Conservation (phyloP, 2,329 filamentous ascomycete species). For the Pseudocercospora eumusae region DNA sequence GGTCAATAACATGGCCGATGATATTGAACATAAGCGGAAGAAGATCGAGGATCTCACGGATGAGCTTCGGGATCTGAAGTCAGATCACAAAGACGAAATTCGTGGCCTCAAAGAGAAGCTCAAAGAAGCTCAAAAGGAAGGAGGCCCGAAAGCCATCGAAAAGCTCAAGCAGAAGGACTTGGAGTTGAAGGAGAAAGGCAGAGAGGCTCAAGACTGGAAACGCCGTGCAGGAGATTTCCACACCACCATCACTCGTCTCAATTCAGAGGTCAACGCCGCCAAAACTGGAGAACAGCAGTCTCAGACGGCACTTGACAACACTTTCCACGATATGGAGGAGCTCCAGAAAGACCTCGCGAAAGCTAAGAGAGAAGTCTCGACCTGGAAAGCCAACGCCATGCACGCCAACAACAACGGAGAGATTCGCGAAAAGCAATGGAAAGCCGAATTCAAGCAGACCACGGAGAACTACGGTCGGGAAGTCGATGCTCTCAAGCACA, state of each 20-base stretch:
- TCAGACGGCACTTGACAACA: background rate
- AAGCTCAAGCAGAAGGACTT: slow-evolving; percentile 14
- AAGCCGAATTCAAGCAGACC: slow-evolving; percentile 10
- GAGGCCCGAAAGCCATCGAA: slow-evolving; percentile 14
- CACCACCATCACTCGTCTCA: background rate
- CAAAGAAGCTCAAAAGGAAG: slow-evolving; percentile 16
- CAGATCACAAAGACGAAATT: slow-evolving; percentile 19
- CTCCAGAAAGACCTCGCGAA: background rate
- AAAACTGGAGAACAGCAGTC: background rate
- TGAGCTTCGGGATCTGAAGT: slow-evolving; percentile 3
- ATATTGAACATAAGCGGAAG: slow-evolving; percentile 12
- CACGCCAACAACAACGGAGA: background rate
- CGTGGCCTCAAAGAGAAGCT: slow-evolving; percentile 17
- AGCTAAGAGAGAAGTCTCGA: background rate
- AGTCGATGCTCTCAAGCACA: slow-evolving; percentile 10
- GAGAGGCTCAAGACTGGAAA: slow-evolving; percentile 11
- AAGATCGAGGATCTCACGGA: slow-evolving; percentile 6
- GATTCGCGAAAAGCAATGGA: background rate
- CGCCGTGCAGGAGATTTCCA: background rate
- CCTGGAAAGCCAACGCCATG: background rate
- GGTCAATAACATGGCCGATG: slow-evolving; percentile 7
- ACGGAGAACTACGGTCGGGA: slow-evolving; percentile 11
- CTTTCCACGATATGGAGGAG: background rate
- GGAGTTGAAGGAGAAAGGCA: slow-evolving; percentile 20
- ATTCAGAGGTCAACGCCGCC: slow-evolving; percentile 3